A percentile compares a stretch with the other conserved stretches of the same genome.
Evolutionary conservation across 164 flowering plant genomes (phyloP).

Genomic region (Akebia trifoliata): DNA sequence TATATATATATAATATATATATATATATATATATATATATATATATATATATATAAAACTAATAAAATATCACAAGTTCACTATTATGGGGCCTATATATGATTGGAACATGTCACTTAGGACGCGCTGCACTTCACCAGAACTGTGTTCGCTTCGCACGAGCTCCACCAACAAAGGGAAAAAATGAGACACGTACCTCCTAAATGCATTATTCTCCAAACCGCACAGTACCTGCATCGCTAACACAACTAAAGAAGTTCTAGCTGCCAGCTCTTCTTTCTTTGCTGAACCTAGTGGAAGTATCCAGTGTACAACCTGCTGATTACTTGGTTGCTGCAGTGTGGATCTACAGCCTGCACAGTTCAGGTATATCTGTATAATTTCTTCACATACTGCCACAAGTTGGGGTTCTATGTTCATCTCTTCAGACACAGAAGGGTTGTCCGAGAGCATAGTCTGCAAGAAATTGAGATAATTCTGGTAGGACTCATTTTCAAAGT

Average conservation of each 20-base stretch:
- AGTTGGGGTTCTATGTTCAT: constrained; percentile 58
- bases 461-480: constrained; percentile 63
- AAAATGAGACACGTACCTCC: constrained; percentile 42
- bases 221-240: constrained; percentile 53
- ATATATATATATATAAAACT: too few relatives aligned
- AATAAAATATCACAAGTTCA: constrained; percentile 30
- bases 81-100: constrained; percentile 76
- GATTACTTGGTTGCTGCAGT: constrained; percentile 19
- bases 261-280: constrained; percentile 86
- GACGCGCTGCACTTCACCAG: constrained; percentile 65
- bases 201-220: constrained; percentile 50
- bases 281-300: constrained; percentile 74
- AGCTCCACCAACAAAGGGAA: constrained; percentile 82
- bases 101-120: constrained; percentile 63
- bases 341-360: constrained; percentile 36
- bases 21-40: too few relatives aligned
- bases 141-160: constrained; percentile 83
- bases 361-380: constrained; percentile 61
- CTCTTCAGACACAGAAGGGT: constrained; percentile 37
- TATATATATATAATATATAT: too few relatives aligned
- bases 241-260: constrained; percentile 58
- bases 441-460: constrained; percentile 35
- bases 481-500: constrained; percentile 82
- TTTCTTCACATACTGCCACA: constrained; percentile 50
- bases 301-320: constrained; percentile 41